These are phyloP conservation scores for Sistotremastrum suecicum DNA, from an alignment of 768 basidiomycete genomes.

Conservation along the genomic window DNA sequence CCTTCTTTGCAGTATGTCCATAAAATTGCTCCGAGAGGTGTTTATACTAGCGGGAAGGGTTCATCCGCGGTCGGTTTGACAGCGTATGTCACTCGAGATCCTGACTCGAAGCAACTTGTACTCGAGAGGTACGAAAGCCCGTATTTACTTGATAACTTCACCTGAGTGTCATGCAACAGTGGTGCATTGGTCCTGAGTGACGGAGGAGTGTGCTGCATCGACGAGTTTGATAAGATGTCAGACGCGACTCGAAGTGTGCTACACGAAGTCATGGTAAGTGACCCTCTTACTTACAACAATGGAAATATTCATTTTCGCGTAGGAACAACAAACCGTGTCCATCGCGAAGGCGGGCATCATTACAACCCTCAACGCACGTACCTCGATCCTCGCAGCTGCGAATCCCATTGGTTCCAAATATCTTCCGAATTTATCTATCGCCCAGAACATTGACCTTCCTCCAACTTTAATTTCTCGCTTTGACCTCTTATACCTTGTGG, in stretches of 20 bases:
- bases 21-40: slow-evolving; percentile 94
- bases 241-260: slow-evolving; percentile 93
- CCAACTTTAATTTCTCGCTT: slow-evolving; percentile 97
- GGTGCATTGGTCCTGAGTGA: slow-evolving; percentile 91
- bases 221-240: slow-evolving; percentile 99
- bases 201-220: slow-evolving; percentile 96
- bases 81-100: slow-evolving; percentile 95
- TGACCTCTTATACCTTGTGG: slow-evolving; percentile 87
- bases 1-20: slow-evolving; percentile 70
- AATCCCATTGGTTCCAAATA: slow-evolving; percentile 96
- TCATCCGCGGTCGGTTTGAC: slow-evolving; percentile 98
- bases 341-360: slow-evolving; percentile 99
- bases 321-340: slow-evolving; percentile 99
- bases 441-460: slow-evolving; percentile 92
- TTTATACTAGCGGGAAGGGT: slow-evolving; percentile 95
- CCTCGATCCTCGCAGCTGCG: slow-evolving; percentile 93
- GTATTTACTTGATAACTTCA: background rate
- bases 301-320: background rate
- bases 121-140: slow-evolving; percentile 61
- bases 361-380: slow-evolving; percentile 95
- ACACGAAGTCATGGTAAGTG: slow-evolving; percentile 90
- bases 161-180: slow-evolving; percentile 24
- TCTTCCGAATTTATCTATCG: slow-evolving; percentile 82
- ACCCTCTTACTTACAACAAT: background rate
- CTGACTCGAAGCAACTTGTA: slow-evolving; percentile 95